Percentiles rank a stretch among this genome's conserved stretches.
Conservation (phyloP, 345 rosid genomes). For the Hypericum perforatum region DNA sequence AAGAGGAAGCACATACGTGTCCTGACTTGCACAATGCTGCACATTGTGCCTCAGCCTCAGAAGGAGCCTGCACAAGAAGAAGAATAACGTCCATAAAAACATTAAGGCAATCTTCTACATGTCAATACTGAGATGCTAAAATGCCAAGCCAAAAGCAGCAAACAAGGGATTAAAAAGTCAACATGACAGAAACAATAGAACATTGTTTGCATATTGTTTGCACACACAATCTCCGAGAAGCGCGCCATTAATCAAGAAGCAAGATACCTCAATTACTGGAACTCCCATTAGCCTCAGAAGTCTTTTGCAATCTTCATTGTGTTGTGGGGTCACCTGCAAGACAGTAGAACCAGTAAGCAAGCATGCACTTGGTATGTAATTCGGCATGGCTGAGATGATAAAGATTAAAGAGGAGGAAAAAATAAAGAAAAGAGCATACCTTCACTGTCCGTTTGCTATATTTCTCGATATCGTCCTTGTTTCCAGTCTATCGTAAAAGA, state of each 20-base stretch:
- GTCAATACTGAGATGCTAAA: too few relatives aligned
- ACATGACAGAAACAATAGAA: too few relatives aligned
- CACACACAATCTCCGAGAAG: too few relatives aligned
- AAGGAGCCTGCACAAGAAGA: constrained; percentile 55
- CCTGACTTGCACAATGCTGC: constrained; percentile 88
- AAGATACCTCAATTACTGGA: constrained; percentile 72
- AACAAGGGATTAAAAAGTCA: too few relatives aligned
- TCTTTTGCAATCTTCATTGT: constrained; percentile 86
- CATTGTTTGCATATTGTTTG: too few relatives aligned
- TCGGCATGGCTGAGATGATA: not conserved
- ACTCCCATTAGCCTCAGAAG: constrained; percentile 87
- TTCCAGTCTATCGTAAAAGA: constrained; percentile 42
- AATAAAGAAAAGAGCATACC: constrained; percentile 23
- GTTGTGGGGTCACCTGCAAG: constrained; percentile 73
- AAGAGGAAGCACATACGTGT: constrained; percentile 39
- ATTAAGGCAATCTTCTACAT: not conserved
- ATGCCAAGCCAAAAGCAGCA: too few relatives aligned
- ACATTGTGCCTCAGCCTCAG: constrained; percentile 93
- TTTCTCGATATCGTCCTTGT: constrained; percentile 85
- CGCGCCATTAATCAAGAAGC: not conserved
- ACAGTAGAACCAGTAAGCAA: not conserved
- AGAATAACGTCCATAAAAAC: constrained; percentile 7
- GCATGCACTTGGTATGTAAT: not conserved
- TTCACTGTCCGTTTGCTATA: constrained; percentile 88
- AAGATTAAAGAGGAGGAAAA: not conserved